Evolutionary conservation across 225 moss, liverwort and hornwort genomes (phyloP).

Genomic region (Polytrichum formosum): DNA sequence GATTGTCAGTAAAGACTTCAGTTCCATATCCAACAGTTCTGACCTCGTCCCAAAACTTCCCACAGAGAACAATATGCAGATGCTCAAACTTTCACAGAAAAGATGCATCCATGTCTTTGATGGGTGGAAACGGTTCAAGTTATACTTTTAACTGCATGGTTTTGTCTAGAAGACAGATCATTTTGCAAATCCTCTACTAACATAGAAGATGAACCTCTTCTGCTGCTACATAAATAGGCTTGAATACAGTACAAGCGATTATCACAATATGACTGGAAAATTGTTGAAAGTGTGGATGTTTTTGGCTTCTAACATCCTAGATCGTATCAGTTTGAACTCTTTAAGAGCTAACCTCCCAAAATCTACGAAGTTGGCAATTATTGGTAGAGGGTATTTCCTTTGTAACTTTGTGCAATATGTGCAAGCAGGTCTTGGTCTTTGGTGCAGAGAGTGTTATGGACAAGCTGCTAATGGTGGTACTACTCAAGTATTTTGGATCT

Average conservation of each 20-base stretch:
- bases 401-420: conserved; percentile 13
- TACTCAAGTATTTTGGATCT: neutral
- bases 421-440: conserved; percentile 10
- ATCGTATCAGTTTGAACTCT: no score
- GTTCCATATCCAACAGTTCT: neutral
- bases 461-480: conserved; percentile 1
- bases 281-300: neutral
- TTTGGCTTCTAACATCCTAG: no score
- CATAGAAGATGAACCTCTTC: neutral
- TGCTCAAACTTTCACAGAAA: no score
- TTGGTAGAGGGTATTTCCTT: neutral
- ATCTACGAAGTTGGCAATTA: neutral
- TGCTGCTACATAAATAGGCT: neutral
- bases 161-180: no score
- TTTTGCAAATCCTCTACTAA: no score
- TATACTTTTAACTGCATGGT: no score
- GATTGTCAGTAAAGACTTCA: neutral
- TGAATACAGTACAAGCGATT: neutral
- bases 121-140: no score
- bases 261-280: neutral
- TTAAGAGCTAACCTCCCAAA: neutral
- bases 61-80: no score
- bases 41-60: no score
- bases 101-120: no score
- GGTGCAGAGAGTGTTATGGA: conserved; percentile 4